Base-by-base conservation (phyloP, 768 basidiomycete genomes). In the Pulveroboletus sp. region DNA sequence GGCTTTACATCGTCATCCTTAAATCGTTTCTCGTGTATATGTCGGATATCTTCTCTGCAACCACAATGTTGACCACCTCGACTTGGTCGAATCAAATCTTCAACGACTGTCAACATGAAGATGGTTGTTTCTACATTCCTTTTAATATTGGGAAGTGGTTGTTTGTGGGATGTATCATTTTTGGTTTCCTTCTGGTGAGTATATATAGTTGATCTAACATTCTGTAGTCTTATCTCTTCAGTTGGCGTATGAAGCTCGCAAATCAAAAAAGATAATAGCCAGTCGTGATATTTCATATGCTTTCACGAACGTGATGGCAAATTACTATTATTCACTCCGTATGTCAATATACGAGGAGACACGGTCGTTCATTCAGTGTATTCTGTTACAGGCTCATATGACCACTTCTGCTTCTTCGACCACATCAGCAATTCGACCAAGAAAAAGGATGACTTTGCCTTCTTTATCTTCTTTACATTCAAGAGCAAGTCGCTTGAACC, bases 391-490 rank as follows among this genome's bases (percentile, higher is more conserved):
- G 93, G 90, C 46, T 92, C 89, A 37, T 99, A 97, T 69, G 86
- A 95, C 67, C 90, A 95, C 67, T 97, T 97, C 68, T 98, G 96
- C 70, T 93, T 99, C 76, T 98, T 98, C 67, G 86, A 89, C 59
- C 93, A 97, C 59, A 96, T 99, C 70, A 84, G 84, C 63, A 86
- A 90, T 63, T 98, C 96, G 26, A 93, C 93, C 28, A 97, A 95
- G 78, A 84, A 82, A 54, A 93, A 87, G 69, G 96, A 99, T 65
- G 92, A 96, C 63, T 93, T 99, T 70, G 94, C 95, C 31, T 98
- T 98, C 78, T 99, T 96, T 70, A 82, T 98, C 64, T 99, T 98
- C 82, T 99, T 99, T 72, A 89, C 88, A 1, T 98, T 99, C 80
- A 99, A 99, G 77, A 95, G 95, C 90, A 53, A 47, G 83, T 74